phyloP scores from a whole-genome alignment of 345 rosid species.

The Citrus unshiu region DNA sequence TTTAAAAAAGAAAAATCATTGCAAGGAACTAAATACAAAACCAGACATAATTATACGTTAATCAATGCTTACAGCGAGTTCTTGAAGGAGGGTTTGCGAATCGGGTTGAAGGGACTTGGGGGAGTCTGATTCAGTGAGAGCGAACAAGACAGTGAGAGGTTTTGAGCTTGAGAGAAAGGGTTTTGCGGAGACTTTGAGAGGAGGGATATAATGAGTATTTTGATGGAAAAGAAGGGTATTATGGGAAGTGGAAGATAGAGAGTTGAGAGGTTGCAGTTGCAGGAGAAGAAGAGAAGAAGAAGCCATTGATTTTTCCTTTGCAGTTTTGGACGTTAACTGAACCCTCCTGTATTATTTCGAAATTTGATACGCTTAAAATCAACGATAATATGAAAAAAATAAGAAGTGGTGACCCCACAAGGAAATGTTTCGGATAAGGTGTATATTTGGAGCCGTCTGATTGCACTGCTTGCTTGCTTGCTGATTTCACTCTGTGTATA shows the following conservation, averaged over 20 bases:
- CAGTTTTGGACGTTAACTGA: neutral
- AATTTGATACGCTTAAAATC: neutral
- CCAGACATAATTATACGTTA: neutral
- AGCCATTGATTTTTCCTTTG: constrained; percentile 33
- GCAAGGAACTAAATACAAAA: neutral
- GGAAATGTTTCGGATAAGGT: constrained; percentile 3
- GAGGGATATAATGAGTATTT: constrained; percentile 20
- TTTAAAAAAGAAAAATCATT: neutral
- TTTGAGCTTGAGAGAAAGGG: constrained; percentile 25
- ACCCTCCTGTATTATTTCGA: too few species aligned
- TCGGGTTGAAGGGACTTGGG: constrained; percentile 45
- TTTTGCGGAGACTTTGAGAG: constrained; percentile 18
- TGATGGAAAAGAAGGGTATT: constrained; percentile 20
- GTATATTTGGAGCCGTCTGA: neutral
- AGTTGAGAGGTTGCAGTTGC: constrained; percentile 34
- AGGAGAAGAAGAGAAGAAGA: constrained; percentile 25
- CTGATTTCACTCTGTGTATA: neutral
- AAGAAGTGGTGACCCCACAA: neutral
- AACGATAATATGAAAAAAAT: neutral
- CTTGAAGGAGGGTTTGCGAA: constrained; percentile 47
- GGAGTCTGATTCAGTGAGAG: constrained; percentile 73
- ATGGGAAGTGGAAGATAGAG: constrained; percentile 23
- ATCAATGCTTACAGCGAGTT: constrained; percentile 53
- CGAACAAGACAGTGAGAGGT: constrained; percentile 34
- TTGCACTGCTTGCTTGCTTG: neutral